Percentiles rank a stretch among this genome's conserved stretches.
Evolutionary conservation across 2,329 filamentous ascomycete genomes (phyloP).

Genomic region (Colletotrichum sp.): DNA sequence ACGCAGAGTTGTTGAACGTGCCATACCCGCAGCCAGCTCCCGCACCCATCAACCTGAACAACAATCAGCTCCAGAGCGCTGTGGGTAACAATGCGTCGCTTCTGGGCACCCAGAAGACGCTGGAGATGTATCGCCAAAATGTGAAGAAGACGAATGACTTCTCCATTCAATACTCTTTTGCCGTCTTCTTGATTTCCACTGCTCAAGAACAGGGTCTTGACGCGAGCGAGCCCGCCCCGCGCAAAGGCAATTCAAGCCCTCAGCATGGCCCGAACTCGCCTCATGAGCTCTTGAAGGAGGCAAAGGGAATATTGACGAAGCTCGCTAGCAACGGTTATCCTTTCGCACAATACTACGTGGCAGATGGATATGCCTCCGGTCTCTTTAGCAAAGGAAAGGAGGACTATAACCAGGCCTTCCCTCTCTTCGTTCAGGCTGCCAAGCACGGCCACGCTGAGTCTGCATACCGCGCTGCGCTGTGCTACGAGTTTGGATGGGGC

Average conservation of each 20-base stretch:
- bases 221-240: constrained; percentile 48
- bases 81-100: constrained; percentile 92
- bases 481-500: constrained; percentile 98
- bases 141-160: constrained; percentile 96
- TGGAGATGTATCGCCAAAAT: constrained; percentile 97
- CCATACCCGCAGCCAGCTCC: constrained; percentile 82
- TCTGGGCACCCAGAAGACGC: constrained; percentile 87
- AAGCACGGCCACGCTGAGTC: constrained; percentile 98
- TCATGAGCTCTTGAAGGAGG: constrained; percentile 82
- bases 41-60: constrained; percentile 75
- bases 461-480: constrained; percentile 88
- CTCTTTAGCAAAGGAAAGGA: constrained; percentile 94
- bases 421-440: constrained; percentile 88
- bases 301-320: constrained; percentile 85
- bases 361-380: constrained; percentile 91
- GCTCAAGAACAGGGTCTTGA: constrained; percentile 78
- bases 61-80: constrained; percentile 76
- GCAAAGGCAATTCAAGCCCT: constrained; percentile 52
- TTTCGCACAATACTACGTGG: constrained; percentile 97
- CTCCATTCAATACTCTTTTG: constrained; percentile 94
- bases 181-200: constrained; percentile 89
- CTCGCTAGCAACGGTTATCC: constrained; percentile 89
- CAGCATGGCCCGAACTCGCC: constrained; percentile 48
- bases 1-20: constrained; percentile 65
- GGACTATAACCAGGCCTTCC: constrained; percentile 90